These are phyloP conservation scores for Euptelea pleiosperma DNA, from an alignment of 164 flowering plant genomes.

Conservation along the genomic window DNA sequence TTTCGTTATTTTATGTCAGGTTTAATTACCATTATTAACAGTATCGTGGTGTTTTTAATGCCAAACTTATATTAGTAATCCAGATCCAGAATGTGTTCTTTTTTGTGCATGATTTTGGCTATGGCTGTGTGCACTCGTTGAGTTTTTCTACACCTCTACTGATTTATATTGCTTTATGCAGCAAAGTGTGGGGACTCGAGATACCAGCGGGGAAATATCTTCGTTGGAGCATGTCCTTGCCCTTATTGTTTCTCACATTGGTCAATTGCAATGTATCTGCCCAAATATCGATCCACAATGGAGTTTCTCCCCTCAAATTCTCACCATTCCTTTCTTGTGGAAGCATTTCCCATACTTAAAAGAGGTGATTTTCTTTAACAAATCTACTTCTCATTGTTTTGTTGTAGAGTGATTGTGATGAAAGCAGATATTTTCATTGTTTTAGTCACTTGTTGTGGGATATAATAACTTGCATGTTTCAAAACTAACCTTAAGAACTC, in stretches of 20 bases:
- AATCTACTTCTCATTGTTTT: too few species aligned
- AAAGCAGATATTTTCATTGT: too few species aligned
- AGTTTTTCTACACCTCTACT: too few species aligned
- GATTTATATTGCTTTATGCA: conserved; percentile 27
- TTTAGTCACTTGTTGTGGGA: neutral
- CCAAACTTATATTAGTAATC: neutral
- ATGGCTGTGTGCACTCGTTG: too few species aligned
- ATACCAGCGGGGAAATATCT: conserved; percentile 32
- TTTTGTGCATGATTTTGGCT: neutral
- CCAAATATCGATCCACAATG: conserved; percentile 44
- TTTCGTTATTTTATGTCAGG: too few species aligned
- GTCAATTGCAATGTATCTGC: conserved; percentile 57
- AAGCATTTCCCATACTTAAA: conserved; percentile 58
- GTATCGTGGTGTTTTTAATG: too few species aligned
- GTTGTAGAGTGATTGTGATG: too few species aligned
- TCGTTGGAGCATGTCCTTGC: conserved; percentile 62
- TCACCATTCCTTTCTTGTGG: conserved; percentile 89
- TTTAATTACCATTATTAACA: too few species aligned
- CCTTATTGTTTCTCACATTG: conserved; percentile 53
- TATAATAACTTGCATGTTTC: neutral
- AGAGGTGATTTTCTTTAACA: conserved; percentile 45
- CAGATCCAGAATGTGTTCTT: neutral
- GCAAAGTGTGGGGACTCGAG: conserved; percentile 31
- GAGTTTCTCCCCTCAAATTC: conserved; percentile 79
- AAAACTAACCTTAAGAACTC: too few species aligned